Evolutionary conservation across 2,329 filamentous ascomycete species (phyloP).

Genomic region (Falciphora oryzae): DNA sequence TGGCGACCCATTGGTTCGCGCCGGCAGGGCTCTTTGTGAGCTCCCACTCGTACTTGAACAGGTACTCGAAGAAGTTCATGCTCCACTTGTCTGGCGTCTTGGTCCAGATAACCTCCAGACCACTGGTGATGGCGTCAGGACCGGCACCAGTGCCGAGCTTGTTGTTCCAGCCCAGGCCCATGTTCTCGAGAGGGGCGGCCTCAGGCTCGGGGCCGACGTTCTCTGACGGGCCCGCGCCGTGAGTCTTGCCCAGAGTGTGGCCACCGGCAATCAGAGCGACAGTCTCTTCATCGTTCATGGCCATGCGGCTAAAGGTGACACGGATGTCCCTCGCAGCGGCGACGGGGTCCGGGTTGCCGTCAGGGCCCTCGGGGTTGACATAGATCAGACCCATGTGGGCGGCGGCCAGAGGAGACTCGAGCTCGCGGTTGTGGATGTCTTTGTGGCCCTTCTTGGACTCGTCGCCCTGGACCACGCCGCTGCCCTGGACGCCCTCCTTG

Average conservation of each 20-base stretch:
- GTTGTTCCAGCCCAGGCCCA: conserved; percentile 71
- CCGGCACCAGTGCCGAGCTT: conserved; percentile 60
- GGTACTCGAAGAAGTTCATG: conserved; percentile 67
- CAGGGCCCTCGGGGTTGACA: conserved; percentile 74
- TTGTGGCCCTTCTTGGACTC: conserved; percentile 31
- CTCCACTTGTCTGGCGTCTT: conserved; percentile 71
- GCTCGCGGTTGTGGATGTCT: conserved; percentile 53
- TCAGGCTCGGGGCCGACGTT: conserved; percentile 65
- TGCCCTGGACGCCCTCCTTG: conserved; percentile 34
- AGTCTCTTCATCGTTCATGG: conserved; percentile 78
- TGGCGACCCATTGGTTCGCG: conserved; percentile 71
- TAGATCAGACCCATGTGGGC: conserved; percentile 76
- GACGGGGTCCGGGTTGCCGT: conserved; percentile 63
- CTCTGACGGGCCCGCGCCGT: conserved; percentile 60
- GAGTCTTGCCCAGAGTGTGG: conserved; percentile 76
- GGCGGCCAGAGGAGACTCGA: conserved; percentile 63
- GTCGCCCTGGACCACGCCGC: conserved; percentile 28
- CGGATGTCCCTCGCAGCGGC: conserved; percentile 68
- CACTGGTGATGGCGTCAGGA: conserved; percentile 67
- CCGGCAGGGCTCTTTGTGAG: conserved; percentile 69
- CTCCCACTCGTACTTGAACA: conserved; percentile 76
- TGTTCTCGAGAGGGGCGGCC: conserved; percentile 55
- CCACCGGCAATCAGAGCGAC: conserved; percentile 74
- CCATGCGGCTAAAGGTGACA: conserved; percentile 71
- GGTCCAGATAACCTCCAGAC: conserved; percentile 76